A percentile compares a stretch with the other conserved stretches of the same genome.
Conservation (phyloP, 139 green algal species). For the Coccomyxa sp. region DNA sequence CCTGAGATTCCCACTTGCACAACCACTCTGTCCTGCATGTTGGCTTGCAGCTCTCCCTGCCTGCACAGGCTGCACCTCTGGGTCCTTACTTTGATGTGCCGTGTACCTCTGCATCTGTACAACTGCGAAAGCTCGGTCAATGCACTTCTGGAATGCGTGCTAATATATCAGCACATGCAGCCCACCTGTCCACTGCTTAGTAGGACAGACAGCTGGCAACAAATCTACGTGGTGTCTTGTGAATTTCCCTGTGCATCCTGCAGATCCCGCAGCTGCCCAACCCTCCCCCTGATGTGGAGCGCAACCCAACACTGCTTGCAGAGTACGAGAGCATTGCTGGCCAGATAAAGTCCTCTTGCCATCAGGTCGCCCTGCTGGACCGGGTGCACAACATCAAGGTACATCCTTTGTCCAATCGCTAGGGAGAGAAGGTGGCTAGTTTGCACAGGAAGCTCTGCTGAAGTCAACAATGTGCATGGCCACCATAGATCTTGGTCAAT, state of each 20-base stretch:
- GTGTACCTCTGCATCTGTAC: neutral
- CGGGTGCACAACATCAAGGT: constrained; percentile 64
- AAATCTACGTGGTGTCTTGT: too few species aligned
- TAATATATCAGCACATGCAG: too few species aligned
- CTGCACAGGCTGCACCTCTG: neutral
- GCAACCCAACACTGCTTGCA: neutral
- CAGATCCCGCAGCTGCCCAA: neutral
- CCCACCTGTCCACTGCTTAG: too few species aligned
- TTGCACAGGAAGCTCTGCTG: too few species aligned
- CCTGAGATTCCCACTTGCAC: neutral
- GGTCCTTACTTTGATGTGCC: neutral
- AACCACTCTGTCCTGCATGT: neutral
- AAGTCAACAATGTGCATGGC: too few species aligned
- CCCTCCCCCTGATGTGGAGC: constrained; percentile 6
- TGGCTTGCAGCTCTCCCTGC: neutral
- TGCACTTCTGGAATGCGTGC: too few species aligned
- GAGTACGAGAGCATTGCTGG: neutral
- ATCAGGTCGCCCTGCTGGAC: constrained; percentile 72
- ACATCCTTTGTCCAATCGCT: too few species aligned
- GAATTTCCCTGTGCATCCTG: too few species aligned
- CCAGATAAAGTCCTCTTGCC: neutral
- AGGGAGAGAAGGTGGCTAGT: too few species aligned
- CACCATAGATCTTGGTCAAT: too few species aligned
- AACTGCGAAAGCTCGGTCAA: too few species aligned
- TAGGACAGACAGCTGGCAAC: too few species aligned